Base-by-base conservation (phyloP, 805 yeast genomes). In the Cephaloascus albidus region DNA sequence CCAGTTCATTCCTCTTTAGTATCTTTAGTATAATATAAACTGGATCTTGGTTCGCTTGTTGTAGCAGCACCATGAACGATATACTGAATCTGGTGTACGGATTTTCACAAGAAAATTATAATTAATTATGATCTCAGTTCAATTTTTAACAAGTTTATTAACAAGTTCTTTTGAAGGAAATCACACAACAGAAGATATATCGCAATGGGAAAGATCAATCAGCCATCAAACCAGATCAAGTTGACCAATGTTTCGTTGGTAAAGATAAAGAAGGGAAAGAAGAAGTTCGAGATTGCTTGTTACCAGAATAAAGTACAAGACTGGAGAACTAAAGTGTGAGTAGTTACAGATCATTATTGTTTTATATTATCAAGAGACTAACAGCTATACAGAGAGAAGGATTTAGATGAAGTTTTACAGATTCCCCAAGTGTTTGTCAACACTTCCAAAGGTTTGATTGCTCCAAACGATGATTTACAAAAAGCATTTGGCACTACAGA, bases 281-380 rank as follows among this genome's bases (percentile, higher is more conserved):
- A 86, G 59, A 68, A 96, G 47, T 93, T 88, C 51, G 98, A 93
- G 60, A 74, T 93, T 35, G 97, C 97, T 0, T 93, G 98, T 54
- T 93, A 93, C 58, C 96, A 86, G 54, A 93, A 93, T 53, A 93
- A 93, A 55, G 96, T 93, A 4, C 97, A 90, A 57, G 98, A 93
- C 58, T 93, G 88, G 78, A 71, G 97, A 49, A 73, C 76, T 44
- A 85, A 83, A 42, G 78, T 85, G 56, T 63, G 49, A 41, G 66
- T 51, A n/a, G 16, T 20, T 36, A 10, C 8, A 14, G 15, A 18
- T 36, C 32, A 14, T 18, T 8, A 20, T 18, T 14, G 5, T 18
- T 8, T 18, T 10, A 33, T 6, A 16, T 35, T 35, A 18, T 10
- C 8, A 10, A 12, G 38, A 23, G 23, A 38, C 31, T 15, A 34